Percentiles rank a stretch among this genome's conserved stretches.
phyloP scores from a whole-genome alignment of 2,329 filamentous ascomycete genomes.

The Ambrosiella beaveri region DNA sequence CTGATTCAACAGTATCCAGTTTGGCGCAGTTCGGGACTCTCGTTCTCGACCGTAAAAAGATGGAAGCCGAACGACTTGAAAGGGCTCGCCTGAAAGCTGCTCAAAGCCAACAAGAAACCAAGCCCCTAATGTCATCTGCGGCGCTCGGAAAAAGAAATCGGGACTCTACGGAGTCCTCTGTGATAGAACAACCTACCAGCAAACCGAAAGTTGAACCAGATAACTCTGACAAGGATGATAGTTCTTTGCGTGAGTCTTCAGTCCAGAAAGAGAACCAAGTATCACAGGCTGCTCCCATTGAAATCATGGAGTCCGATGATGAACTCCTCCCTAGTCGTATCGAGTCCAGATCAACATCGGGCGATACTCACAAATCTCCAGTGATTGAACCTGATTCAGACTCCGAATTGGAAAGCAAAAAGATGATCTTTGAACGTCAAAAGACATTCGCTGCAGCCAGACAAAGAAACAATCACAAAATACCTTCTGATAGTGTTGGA shows the following conservation, averaged over 20 bases:
- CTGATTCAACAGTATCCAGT: no score
- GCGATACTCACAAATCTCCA: background rate
- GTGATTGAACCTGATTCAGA: slow-evolving; percentile 6
- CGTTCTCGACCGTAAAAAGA: slow-evolving; percentile 56
- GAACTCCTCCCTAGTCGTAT: no score
- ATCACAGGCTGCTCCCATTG: background rate
- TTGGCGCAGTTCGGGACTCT: slow-evolving; percentile 22
- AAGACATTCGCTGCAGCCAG: background rate
- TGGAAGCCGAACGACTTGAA: slow-evolving; percentile 71
- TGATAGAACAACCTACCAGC: background rate
- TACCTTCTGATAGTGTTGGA: background rate
- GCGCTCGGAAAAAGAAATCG: slow-evolving; percentile 1
- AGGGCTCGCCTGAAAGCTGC: slow-evolving; percentile 22
- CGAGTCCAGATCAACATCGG: no score
- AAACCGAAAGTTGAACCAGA: background rate
- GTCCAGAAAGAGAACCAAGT: background rate
- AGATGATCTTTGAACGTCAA: background rate
- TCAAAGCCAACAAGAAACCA: background rate
- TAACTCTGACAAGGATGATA: background rate
- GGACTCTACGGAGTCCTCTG: background rate
- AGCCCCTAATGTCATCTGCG: background rate
- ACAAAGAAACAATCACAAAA: background rate
- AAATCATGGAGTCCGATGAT: background rate
- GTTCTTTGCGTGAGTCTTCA: background rate
- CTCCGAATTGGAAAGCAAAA: background rate